Percentiles rank a stretch among this genome's conserved stretches.
These are phyloP conservation scores for Talaromyces nanjingensis DNA, from an alignment of 495 filamentous ascomycete species.

Conservation along the genomic window DNA sequence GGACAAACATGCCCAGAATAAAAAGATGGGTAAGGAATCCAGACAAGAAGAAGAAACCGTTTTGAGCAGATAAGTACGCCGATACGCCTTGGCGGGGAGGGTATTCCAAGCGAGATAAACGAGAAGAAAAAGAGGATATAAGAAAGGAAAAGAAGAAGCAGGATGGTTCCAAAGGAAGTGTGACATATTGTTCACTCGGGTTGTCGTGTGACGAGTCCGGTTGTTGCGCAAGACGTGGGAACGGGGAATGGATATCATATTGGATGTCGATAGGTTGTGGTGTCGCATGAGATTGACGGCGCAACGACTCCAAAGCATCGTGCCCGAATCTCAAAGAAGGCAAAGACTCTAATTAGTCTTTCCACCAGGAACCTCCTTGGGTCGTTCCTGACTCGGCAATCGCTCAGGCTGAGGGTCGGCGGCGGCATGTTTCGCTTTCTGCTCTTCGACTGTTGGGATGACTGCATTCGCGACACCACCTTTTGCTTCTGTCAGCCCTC, in stretches of 20 bases:
- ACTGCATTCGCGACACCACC: slow-evolving; percentile 40
- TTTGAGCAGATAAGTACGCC: background rate
- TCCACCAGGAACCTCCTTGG: slow-evolving; percentile 20
- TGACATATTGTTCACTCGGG: background rate
- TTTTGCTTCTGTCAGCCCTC: slow-evolving; percentile 6
- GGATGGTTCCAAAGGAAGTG: background rate
- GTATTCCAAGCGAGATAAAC: background rate
- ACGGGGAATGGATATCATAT: too few relatives aligned
- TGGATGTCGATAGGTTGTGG: too few relatives aligned
- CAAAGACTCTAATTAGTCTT: background rate
- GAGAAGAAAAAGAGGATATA: background rate
- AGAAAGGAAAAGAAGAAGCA: background rate
- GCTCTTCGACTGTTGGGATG: slow-evolving; percentile 34
- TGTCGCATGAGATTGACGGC: too few relatives aligned
- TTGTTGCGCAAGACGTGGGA: background rate
- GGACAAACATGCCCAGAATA: background rate
- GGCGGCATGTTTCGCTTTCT: slow-evolving; percentile 26
- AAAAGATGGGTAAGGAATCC: background rate
- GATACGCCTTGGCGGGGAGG: background rate
- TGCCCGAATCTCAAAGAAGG: too few relatives aligned
- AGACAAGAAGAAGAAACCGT: background rate
- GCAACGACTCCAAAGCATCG: too few relatives aligned
- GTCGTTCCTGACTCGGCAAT: slow-evolving; percentile 30
- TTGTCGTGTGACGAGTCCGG: background rate
- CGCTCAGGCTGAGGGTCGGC: slow-evolving; percentile 29